Evolutionary conservation across 2,329 filamentous ascomycete species (phyloP).

Genomic region (Penicillium brevicompactum): DNA sequence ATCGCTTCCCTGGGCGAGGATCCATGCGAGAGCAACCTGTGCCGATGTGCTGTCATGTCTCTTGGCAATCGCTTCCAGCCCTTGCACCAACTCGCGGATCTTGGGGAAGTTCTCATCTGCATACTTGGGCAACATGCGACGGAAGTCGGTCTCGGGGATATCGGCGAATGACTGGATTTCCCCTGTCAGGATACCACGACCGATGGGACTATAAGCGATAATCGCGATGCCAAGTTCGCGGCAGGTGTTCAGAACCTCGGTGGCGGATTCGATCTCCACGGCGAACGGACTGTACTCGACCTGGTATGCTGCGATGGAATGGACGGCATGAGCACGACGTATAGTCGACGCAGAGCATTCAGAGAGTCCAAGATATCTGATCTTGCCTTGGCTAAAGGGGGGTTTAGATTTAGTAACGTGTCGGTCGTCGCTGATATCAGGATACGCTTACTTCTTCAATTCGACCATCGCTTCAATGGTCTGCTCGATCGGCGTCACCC

Average conservation of each 20-base stretch:
- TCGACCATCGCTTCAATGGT: constrained; percentile 48
- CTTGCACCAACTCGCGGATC: constrained; percentile 56
- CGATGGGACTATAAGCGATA: constrained; percentile 45
- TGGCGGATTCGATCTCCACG: constrained; percentile 46
- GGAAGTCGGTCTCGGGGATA: constrained; percentile 51
- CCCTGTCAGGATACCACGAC: constrained; percentile 38
- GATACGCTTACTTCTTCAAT: constrained; percentile 38
- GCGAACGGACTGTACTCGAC: constrained; percentile 51
- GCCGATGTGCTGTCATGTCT: constrained; percentile 58
- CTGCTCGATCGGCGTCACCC: constrained; percentile 47
- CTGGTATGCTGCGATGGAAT: constrained; percentile 51
- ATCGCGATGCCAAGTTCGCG: constrained; percentile 51
- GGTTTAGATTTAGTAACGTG: not conserved
- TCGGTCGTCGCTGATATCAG: not conserved
- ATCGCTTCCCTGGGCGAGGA: constrained; percentile 56
- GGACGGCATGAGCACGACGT: constrained; percentile 47
- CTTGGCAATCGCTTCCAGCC: constrained; percentile 51
- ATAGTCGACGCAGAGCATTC: constrained; percentile 48
- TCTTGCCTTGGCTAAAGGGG: constrained; percentile 47
- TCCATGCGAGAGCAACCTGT: constrained; percentile 65
- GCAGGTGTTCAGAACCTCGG: constrained; percentile 44
- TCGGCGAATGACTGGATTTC: constrained; percentile 49
- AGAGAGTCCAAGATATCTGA: constrained; percentile 50
- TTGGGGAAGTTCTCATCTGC: constrained; percentile 54
- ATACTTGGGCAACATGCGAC: constrained; percentile 52